Evolutionary conservation across 495 filamentous ascomycete genomes (phyloP), one percentile per base, ranked within the genome.

Genomic region (Penicillium cinerascens): DNA sequence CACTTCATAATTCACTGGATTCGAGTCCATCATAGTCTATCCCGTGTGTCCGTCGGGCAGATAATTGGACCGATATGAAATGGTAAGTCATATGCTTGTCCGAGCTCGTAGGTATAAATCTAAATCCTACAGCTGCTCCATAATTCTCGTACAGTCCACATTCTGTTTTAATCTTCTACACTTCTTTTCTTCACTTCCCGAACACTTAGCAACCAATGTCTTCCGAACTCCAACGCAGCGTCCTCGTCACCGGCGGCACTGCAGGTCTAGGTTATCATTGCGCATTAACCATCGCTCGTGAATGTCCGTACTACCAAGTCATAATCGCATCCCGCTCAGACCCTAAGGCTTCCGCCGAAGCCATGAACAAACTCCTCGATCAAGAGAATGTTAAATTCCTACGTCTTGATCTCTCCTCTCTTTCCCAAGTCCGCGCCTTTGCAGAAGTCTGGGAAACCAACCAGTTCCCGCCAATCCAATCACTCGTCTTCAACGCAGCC

Each of bases 191-290:
- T 44, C 22, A 6, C 13, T 44, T 27, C 42, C 20, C 22, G 22
- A 23, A 6, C 22, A 23, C 22, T 23, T 6, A 2, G 2, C 22
- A 23, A 21, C 17, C 8, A 37, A 58, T 54, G 45, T 16, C 44
- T 6, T 20, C 23, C 21, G 47, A 38, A 9, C 51, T 54, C 33
- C 35, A 54, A 39, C 47, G 64, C 39, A 68, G 66, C 33, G 63
- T 79, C 77, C 78, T 79, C 7, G 59, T 79, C 6, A 80, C 76
- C 23, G 77, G 75, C 33, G 65, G 76, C 40, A 79, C 57, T 44
- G 61, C 48, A 11, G 67, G 67, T 6, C 25, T 73, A 6, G 56
- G 77, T 56, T 62, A 75, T 60, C 35, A 64, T 44, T 54, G 68
- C 67, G 55, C 67, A 50, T 36, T 67, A 26, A 27, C 55, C 47